Conservation (phyloP, 2,329 filamentous ascomycete genomes). For the Cladosporium sp. region DNA sequence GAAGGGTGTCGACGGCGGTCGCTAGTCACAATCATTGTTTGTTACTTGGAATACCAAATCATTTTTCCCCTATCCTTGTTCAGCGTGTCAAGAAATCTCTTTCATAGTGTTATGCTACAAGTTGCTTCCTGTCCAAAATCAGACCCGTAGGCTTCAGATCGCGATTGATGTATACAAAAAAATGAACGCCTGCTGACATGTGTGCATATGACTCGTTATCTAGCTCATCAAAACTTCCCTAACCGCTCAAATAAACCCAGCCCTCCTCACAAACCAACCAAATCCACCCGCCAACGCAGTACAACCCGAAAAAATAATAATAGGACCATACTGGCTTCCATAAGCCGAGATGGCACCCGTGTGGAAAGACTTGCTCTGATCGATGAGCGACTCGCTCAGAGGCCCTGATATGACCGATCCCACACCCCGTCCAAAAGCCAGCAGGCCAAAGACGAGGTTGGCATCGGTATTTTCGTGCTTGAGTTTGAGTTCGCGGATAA, state of each 20-base stretch:
- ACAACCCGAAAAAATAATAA: constrained; percentile 42
- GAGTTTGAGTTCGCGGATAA: constrained; percentile 20
- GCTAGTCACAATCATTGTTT: too few species aligned
- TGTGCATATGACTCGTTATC: too few species aligned
- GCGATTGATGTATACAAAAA: too few species aligned
- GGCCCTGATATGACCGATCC: constrained; percentile 50
- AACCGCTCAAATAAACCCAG: constrained; percentile 4
- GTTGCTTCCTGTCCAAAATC: too few species aligned
- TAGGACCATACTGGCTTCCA: constrained; percentile 39
- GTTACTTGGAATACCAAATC: too few species aligned
- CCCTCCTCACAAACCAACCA: constrained; percentile 10
- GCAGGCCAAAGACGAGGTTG: constrained; percentile 47
- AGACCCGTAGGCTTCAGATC: too few species aligned
- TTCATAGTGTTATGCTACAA: too few species aligned
- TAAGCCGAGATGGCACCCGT: constrained; percentile 37
- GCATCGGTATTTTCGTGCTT: constrained; percentile 34
- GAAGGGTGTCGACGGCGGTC: too few species aligned
- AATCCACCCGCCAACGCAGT: constrained; percentile 29
- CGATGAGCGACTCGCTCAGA: constrained; percentile 45
- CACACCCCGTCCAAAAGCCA: constrained; percentile 48
- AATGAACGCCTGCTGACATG: too few species aligned
- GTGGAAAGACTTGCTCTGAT: constrained; percentile 32
- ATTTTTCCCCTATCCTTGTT: too few species aligned
- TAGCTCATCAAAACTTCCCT: too few species aligned
- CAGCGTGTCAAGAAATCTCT: too few species aligned